A percentile compares a stretch with the other conserved stretches of the same genome.
Evolutionary conservation across 2,329 filamentous ascomycete species (phyloP).

Genomic region (Diplocarpon mali): DNA sequence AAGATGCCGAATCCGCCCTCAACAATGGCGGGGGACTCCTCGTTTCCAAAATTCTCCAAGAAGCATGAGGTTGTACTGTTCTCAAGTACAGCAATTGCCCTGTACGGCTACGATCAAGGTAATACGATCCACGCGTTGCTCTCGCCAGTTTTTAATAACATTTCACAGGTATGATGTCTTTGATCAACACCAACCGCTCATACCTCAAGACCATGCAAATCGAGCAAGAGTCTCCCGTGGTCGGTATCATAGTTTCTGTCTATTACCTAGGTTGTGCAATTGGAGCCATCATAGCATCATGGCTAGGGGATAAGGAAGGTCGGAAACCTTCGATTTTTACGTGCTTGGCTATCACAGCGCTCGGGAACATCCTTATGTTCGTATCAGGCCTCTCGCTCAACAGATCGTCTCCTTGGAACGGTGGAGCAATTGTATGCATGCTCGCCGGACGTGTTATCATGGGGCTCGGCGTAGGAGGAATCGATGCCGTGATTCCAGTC

Average conservation of each 20-base stretch:
- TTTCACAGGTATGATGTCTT: slow-evolving; percentile 56
- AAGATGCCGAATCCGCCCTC: slow-evolving; percentile 27
- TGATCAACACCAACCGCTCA: slow-evolving; percentile 43
- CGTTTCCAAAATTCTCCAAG: slow-evolving; percentile 24
- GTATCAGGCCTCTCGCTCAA: slow-evolving; percentile 38
- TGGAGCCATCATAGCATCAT: slow-evolving; percentile 46
- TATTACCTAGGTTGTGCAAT: slow-evolving; percentile 52
- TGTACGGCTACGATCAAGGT: slow-evolving; percentile 85
- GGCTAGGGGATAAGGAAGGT: slow-evolving; percentile 40
- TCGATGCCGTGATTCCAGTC: slow-evolving; percentile 49
- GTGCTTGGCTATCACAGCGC: slow-evolving; percentile 39
- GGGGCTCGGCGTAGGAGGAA: slow-evolving; percentile 45
- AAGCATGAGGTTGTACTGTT: slow-evolving; percentile 30
- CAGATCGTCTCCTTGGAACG: slow-evolving; percentile 32
- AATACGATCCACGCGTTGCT: neutral
- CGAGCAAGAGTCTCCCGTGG: slow-evolving; percentile 35
- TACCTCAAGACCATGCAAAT: slow-evolving; percentile 50
- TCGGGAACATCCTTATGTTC: slow-evolving; percentile 52
- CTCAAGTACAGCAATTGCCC: slow-evolving; percentile 32
- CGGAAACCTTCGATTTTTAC: slow-evolving; percentile 44
- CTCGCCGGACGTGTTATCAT: slow-evolving; percentile 34
- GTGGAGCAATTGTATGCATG: slow-evolving; percentile 35
- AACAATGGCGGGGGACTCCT: slow-evolving; percentile 13
- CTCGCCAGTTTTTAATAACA: neutral
- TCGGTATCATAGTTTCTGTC: slow-evolving; percentile 48